phyloP scores from a whole-genome alignment of 2,329 filamentous ascomycete genomes.

The Aspergillus sclerotialis region DNA sequence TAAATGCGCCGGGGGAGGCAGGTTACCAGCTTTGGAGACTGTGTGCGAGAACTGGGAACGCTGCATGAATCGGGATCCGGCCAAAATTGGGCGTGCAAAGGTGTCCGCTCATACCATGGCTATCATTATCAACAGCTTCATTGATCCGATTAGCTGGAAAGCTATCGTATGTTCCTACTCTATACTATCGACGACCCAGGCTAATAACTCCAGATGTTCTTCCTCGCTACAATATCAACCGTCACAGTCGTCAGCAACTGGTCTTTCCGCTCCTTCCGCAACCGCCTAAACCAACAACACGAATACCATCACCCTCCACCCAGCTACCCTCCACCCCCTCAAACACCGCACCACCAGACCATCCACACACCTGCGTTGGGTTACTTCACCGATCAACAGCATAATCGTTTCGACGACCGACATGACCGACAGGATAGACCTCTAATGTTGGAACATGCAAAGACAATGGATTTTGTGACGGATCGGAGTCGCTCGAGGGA shows the following conservation, averaged over 20 bases:
- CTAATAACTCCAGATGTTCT: conserved; percentile 25
- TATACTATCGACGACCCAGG: too few species aligned
- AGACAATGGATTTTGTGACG: conserved; percentile 22
- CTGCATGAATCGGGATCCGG: conserved; percentile 81
- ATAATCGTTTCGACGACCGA: conserved; percentile 19
- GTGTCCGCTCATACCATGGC: conserved; percentile 84
- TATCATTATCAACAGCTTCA: conserved; percentile 87
- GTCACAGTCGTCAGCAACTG: conserved; percentile 53
- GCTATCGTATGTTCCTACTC: conserved; percentile 50
- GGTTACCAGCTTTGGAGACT: conserved; percentile 64
- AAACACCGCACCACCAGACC: conserved; percentile 15
- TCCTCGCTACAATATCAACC: conserved; percentile 34
- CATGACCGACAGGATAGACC: conserved; percentile 19
- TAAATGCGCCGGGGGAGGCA: conserved; percentile 58
- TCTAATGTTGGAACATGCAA: conserved; percentile 24
- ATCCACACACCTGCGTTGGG: conserved; percentile 16
- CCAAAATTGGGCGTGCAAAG: conserved; percentile 68
- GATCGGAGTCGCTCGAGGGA: conserved; percentile 25
- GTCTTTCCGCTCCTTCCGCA: conserved; percentile 50
- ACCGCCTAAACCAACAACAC: conserved; percentile 24
- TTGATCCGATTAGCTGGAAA: conserved; percentile 85
- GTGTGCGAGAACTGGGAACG: conserved; percentile 74
- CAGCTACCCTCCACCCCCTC: conserved; percentile 16
- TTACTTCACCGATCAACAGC: conserved; percentile 20
- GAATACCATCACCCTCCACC: conserved; percentile 13